Evolutionary conservation across 2,329 filamentous ascomycete genomes (phyloP).

Genomic region (Colletotrichum graminicola): DNA sequence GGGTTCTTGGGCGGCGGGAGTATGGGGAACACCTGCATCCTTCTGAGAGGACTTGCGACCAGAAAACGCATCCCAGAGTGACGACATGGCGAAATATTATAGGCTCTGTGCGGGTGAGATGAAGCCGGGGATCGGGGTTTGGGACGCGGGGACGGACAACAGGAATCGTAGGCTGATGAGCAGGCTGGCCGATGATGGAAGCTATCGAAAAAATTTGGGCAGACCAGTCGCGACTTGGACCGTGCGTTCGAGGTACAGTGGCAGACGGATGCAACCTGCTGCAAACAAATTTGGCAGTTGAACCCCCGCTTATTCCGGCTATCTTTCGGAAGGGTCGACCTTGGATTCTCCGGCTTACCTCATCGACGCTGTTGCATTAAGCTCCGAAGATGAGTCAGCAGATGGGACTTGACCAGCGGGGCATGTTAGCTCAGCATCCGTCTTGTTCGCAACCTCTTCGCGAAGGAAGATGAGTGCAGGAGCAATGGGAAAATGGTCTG

Average conservation of each 20-base stretch:
- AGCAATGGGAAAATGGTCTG: not conserved
- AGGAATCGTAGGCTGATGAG: slow-evolving; percentile 30
- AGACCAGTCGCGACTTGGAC: slow-evolving; percentile 42
- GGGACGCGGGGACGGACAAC: slow-evolving; percentile 18
- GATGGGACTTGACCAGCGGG: too few species aligned
- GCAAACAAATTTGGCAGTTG: slow-evolving; percentile 17
- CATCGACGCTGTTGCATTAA: slow-evolving; percentile 8
- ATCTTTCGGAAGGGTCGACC: slow-evolving; percentile 24
- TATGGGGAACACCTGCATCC: slow-evolving; percentile 45
- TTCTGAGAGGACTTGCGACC: slow-evolving; percentile 64
- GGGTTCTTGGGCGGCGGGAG: slow-evolving; percentile 57
- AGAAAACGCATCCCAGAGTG: slow-evolving; percentile 73
- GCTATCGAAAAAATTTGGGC: slow-evolving; percentile 44
- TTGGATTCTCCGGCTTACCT: slow-evolving; percentile 30
- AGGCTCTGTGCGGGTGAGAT: slow-evolving; percentile 23
- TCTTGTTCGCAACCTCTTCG: not conserved
- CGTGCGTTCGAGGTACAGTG: slow-evolving; percentile 29
- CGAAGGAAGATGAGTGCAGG: not conserved
- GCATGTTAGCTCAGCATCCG: not conserved
- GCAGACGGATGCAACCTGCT: slow-evolving; percentile 23
- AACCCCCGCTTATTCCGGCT: slow-evolving; percentile 29
- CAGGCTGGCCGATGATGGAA: slow-evolving; percentile 40
- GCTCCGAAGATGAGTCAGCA: slow-evolving; percentile 14
- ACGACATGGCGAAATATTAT: slow-evolving; percentile 60
- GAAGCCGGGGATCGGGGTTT: slow-evolving; percentile 35